Base-by-base conservation (phyloP, 2,329 filamentous ascomycete species). In the Claviceps sp. region DNA sequence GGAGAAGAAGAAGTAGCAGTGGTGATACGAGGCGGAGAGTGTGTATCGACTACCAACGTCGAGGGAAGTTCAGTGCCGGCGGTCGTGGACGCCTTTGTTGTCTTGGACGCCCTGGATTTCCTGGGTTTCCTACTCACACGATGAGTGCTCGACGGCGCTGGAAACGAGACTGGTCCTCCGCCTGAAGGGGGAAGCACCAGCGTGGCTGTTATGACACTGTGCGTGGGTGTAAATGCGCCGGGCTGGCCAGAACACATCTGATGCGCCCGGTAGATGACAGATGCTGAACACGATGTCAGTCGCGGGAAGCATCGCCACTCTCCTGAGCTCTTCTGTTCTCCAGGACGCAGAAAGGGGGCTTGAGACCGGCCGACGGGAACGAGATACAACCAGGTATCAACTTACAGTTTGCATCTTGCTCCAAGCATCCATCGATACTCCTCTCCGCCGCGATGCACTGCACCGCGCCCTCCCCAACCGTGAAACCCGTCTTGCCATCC, bases 391-490 rank as follows among this genome's bases (percentile, higher is more conserved):
- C 30, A 34, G 9, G 9, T 11, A 34, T 34, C 13, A 22, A 59
- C 67, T 54, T 59, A 70, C 67, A 59, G 52, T 52, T 61, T 4
- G 62, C 63, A 37, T 77, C 73, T 11, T 66, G 60, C 3, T 70
- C 67, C 4, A 68, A 63, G 63, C 85, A 89, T 14, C 66, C 67
- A 2, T 74, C 74, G 45, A 73, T 60, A 38, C 65, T 65, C 52
- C 62, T 67, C 60, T 78, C 75, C 7, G 77, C 77, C 8, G 77
- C 70, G 37, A 86, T 74, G 63, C 85, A 89, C 60, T 83, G 77
- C 55, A 87, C 66, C 4, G 80, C 82, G 11, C 76, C 84, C 66
- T 88, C 85, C n/a, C 83, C 84, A 47, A 88, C 61, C 1, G 85
- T 88, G 59, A 81, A 84, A 9, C 81, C 82, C 34, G 76, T 76